Evolutionary conservation across 352 stramenopile species (phyloP).

Genomic region (Phytophthora cryptogea): DNA sequence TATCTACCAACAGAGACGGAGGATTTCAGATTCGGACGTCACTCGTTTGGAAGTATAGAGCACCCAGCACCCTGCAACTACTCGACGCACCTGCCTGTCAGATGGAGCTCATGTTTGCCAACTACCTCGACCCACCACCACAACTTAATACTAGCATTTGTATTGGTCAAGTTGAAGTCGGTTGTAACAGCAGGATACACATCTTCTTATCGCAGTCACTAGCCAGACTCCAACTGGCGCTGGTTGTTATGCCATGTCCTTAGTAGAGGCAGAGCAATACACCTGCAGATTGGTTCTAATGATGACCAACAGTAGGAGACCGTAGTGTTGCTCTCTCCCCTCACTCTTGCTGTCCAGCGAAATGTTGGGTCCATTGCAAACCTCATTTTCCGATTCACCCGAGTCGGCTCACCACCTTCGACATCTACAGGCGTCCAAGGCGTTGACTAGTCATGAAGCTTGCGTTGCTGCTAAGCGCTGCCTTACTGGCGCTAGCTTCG

Average conservation of each 20-base stretch:
- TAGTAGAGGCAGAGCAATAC: conserved; percentile 24
- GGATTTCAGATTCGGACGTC: background rate
- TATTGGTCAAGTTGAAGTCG: conserved; percentile 20
- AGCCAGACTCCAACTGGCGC: conserved; percentile 7
- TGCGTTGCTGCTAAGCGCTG: conserved; percentile 3
- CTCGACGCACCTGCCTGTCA: conserved; percentile 8
- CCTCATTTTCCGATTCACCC: conserved; percentile 29
- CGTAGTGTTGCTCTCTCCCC: conserved; percentile 10
- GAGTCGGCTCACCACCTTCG: conserved; percentile 14
- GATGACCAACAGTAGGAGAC: conserved; percentile 19
- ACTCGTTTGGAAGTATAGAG: background rate
- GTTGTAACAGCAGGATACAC: background rate
- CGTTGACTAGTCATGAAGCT: conserved; percentile 23
- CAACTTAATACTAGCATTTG: conserved; percentile 9
- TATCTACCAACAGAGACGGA: background rate
- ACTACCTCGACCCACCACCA: no score
- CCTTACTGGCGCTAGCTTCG: conserved; percentile 9
- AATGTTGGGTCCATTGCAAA: no score
- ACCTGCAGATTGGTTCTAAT: conserved; percentile 9
- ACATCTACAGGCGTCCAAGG: conserved; percentile 1
- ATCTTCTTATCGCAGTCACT: conserved; percentile 21
- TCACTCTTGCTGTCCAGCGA: conserved; percentile 5
- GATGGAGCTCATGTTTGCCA: conserved; percentile 8
- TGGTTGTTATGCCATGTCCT: background rate
- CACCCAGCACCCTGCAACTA: background rate